These are phyloP conservation scores for Rossbeevera mucosa DNA, from an alignment of 768 basidiomycete genomes.

Conservation along the genomic window DNA sequence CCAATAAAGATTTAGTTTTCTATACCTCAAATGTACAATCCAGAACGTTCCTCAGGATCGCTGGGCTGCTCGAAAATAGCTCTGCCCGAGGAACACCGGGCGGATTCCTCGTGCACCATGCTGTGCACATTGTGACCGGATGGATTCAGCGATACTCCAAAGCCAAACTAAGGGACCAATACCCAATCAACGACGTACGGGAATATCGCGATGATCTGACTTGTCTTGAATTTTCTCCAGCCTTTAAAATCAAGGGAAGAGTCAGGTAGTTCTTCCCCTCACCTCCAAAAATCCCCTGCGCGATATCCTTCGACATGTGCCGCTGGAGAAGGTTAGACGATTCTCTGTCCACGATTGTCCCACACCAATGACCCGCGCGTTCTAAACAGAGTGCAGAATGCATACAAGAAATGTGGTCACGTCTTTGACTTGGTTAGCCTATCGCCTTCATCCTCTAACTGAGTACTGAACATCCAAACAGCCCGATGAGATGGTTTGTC, in stretches of 20 bases:
- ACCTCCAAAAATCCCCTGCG: slow-evolving; percentile 15
- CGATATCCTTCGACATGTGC: slow-evolving; percentile 49
- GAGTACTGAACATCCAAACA: slow-evolving; percentile 25
- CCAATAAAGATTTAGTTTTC: slow-evolving; percentile 16
- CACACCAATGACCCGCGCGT: slow-evolving; percentile 1
- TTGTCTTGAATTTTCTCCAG: slow-evolving; percentile 18
- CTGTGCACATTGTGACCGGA: slow-evolving; percentile 20
- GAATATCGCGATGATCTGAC: slow-evolving; percentile 25
- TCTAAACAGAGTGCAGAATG: slow-evolving; percentile 54
- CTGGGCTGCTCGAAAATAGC: slow-evolving; percentile 23
- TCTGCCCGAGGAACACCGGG: slow-evolving; percentile 30
- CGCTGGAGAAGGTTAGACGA: slow-evolving; percentile 60
- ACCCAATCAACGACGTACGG: slow-evolving; percentile 20
- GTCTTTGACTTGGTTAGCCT: slow-evolving; percentile 46
- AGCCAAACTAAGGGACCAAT: slow-evolving; percentile 18
- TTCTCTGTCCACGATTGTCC: slow-evolving; percentile 9
- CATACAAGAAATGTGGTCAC: slow-evolving; percentile 56
- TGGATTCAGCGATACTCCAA: slow-evolving; percentile 19
- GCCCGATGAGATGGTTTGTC: slow-evolving; percentile 58
- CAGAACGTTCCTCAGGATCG: slow-evolving; percentile 9
- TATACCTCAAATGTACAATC: slow-evolving; percentile 21
- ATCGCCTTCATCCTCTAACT: slow-evolving; percentile 8
- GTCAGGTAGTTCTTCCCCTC: not conserved
- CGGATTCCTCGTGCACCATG: slow-evolving; percentile 24
- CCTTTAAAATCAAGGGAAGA: slow-evolving; percentile 24